Percentiles rank a stretch among this genome's conserved stretches.
Conservation (phyloP, 2,329 filamentous ascomycete genomes). For the Cryphonectria nitschkei region DNA sequence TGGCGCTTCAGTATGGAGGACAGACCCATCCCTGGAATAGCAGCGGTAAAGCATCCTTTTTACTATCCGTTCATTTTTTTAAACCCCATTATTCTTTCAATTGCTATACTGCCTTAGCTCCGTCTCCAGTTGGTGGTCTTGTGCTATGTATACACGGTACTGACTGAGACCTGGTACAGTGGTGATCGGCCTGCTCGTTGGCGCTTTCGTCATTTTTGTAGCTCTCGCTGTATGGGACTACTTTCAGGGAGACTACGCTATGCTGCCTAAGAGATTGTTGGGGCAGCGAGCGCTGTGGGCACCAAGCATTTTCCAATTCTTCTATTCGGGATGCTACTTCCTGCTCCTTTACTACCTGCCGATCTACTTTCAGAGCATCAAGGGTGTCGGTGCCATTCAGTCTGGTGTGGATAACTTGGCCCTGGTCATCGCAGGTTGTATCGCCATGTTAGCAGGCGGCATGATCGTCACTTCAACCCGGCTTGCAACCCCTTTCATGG, state of each 20-base stretch:
- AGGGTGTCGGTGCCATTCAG: neutral
- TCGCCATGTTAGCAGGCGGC: conserved; percentile 34
- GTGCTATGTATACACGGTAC: neutral
- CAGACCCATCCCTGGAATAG: conserved; percentile 42
- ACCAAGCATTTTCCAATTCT: neutral
- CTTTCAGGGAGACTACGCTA: conserved; percentile 50
- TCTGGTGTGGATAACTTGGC: conserved; percentile 6
- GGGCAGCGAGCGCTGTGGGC: conserved; percentile 35
- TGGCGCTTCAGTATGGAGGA: conserved; percentile 54
- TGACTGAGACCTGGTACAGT: conserved; percentile 11
- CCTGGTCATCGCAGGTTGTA: conserved; percentile 2
- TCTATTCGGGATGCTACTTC: conserved; percentile 42
- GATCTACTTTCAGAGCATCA: conserved; percentile 18
- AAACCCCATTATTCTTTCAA: too few species aligned
- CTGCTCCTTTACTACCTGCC: conserved; percentile 16
- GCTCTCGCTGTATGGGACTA: conserved; percentile 39
- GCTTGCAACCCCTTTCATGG: conserved; percentile 36
- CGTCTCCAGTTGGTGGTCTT: conserved; percentile 34
- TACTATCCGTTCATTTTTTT: conserved; percentile 28
- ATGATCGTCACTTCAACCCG: conserved; percentile 38
- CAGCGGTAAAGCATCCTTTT: conserved; percentile 42
- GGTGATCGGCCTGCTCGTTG: conserved; percentile 42
- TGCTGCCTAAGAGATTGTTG: conserved; percentile 39
- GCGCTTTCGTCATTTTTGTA: conserved; percentile 31
- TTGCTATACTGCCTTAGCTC: neutral